Evolutionary conservation across 768 basidiomycete species (phyloP), one percentile per base, ranked within the genome.

Genomic region (Russula sp.): DNA sequence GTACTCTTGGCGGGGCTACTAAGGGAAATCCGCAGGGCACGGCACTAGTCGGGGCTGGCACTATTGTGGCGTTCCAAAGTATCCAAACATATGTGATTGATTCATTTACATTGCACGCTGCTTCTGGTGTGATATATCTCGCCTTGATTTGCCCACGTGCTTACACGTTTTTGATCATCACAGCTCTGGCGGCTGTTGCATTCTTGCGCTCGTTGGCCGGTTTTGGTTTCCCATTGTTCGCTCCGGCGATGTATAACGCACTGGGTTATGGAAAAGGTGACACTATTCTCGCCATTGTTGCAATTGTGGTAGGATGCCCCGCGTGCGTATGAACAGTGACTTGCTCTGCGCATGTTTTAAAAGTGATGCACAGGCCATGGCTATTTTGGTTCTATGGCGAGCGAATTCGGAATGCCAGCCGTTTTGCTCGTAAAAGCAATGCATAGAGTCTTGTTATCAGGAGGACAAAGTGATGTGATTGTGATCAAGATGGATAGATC

Each of bases 181-280:
- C 58, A 82, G 85, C 86, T 3, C 72, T 91, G 10, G 87, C 87
- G 0, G 86, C 87, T 0, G 81, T 82, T 20, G 74, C 84, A 0
- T 85, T 72, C 69, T 69, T 89, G 14, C 82, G 89, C 29, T 83
- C 85, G 0, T 58, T 88, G 0, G 81, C 82, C 1, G 89, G 89
- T 0, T 90, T 88, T 58, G 83, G 79, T 1, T 90, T 92, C 69
- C 90, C 89, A 2, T 73, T 91, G n/a, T 91, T 91, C 66, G 86
- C 84, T 3, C 83, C 85, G 20, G 75, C 79, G 41, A 86, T 90
- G 82, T 90, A 81, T 71, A 70, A 75, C 1, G 73, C 75, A 16
- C 74, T 90, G 0, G 89, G 87, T 4, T 86, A 85, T 59, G 89
- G 88, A 0, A 86, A 83, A 62, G 86, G 85, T 8, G 73, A 83